Base-by-base conservation (phyloP, 73 alveolate genomes). In the Uronychia setigera region DNA sequence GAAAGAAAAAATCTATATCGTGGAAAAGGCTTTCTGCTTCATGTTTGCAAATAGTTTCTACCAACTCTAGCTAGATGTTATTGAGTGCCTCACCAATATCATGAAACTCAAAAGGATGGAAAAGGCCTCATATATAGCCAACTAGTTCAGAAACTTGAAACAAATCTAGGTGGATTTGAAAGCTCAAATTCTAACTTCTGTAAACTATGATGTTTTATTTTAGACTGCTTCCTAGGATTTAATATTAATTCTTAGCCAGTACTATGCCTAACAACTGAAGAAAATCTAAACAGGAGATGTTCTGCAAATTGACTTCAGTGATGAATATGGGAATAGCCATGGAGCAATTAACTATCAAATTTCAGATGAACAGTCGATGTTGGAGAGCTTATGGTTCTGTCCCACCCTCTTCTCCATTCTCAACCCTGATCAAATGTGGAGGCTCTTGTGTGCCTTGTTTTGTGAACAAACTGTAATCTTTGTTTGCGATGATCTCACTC, bases 391-490 rank as follows among this genome's bases (percentile, higher is more conserved):
- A 5, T 93, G 94, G 92, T 80, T 59, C 57, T 81, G 95, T 46
- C 87, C 93, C 25, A 78, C 89, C 57, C 78, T 93, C 78, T 83
- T 93, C 76, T 86, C 93, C 1, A 75, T 60, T 27, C 46, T 93
- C 31, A 57, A 1, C 29, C 77, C 86, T 27, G 80, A 60, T 26
- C 85, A 93, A 25, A 86, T 93, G 80, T 85, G 34, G 76, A 78
- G 77, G n/a, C 82, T 93, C 29, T 81, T 84, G 35, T 57, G 78
- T 31, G 97, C 97, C 5, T 74, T 90, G 1, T 35, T 91, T 76
- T 83, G 84, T 30, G 97, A 93, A 67, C 90, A 93, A 58, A 82
- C 97, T 0, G 86, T 93, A 0, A 80, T 93, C 31, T 91, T 93
- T 79, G 90, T 93, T 0, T 75, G 92, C 31, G 96, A 87, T 28